phyloP scores from a whole-genome alignment of 176 grass and related monocot species.

The Coix lacrymajobi region DNA sequence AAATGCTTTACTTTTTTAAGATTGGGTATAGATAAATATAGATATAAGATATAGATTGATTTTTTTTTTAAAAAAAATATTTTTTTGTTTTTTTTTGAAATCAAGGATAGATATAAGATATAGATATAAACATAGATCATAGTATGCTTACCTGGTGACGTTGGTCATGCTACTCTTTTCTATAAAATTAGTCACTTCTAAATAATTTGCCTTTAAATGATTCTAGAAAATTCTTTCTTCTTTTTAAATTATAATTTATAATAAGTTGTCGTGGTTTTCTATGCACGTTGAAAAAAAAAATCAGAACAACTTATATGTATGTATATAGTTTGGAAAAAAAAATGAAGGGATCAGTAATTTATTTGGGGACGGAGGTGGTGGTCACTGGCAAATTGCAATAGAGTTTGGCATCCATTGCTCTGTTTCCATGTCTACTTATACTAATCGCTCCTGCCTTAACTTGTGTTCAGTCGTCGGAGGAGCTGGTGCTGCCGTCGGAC shows the following conservation, averaged over 20 bases:
- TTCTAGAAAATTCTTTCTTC: no score
- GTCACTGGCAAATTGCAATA: not conserved
- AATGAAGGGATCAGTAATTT: not conserved
- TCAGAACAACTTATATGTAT: not conserved
- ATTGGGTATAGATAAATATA: not conserved
- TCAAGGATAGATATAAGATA: not conserved
- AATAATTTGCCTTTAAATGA: no score
- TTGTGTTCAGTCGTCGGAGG: slow-evolving; percentile 48
- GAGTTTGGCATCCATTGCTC: not conserved
- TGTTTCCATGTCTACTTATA: not conserved
- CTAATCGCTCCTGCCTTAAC: not conserved
- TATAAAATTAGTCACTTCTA: no score
- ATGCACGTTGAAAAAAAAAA: not conserved
- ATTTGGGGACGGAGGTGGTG: not conserved
- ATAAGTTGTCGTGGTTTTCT: not conserved
- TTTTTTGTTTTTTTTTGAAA: no score
- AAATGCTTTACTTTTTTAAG: not conserved
- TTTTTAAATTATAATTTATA: no score
- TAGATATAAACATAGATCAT: not conserved
- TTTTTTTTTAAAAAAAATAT: no score
- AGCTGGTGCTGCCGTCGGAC: slow-evolving; percentile 62
- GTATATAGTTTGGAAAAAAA: no score
- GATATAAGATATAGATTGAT: not conserved
- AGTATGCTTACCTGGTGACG: not conserved
- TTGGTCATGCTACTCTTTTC: no score